phyloP scores from a whole-genome alignment of 2,329 filamentous ascomycete species.

The Paraconiothyrium brasiliense region DNA sequence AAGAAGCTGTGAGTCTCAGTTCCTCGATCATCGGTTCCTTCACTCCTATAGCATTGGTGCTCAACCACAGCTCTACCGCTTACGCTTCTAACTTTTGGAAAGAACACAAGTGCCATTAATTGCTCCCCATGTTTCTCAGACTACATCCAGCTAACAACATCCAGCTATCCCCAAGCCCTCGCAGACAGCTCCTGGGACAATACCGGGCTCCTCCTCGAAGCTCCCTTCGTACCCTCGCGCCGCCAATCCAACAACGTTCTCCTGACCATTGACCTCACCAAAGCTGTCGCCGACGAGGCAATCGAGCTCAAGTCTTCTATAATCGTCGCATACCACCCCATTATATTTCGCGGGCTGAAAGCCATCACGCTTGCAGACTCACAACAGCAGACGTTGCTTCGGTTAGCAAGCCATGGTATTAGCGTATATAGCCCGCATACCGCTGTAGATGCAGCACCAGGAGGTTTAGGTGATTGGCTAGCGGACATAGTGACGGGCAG shows the following conservation, averaged over 20 bases:
- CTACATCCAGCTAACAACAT: slow-evolving; percentile 13
- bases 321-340: slow-evolving; percentile 92
- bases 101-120: neutral
- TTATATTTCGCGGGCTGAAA: slow-evolving; percentile 95
- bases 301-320: slow-evolving; percentile 79
- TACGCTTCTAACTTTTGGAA: neutral
- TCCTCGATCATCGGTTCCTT: neutral
- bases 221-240: slow-evolving; percentile 67
- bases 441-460: slow-evolving; percentile 85
- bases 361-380: slow-evolving; percentile 83
- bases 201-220: slow-evolving; percentile 81
- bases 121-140: neutral
- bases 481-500: slow-evolving; percentile 80
- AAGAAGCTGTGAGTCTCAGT: slow-evolving; percentile 71
- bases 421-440: slow-evolving; percentile 97
- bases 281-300: slow-evolving; percentile 88
- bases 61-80: neutral
- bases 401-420: slow-evolving; percentile 84
- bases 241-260: slow-evolving; percentile 74
- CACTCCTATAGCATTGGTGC: neutral
- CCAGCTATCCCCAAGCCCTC: slow-evolving; percentile 85
- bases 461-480: slow-evolving; percentile 93
- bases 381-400: slow-evolving; percentile 85
- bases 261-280: slow-evolving; percentile 90
- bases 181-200: slow-evolving; percentile 96